A percentile compares a stretch with the other conserved stretches of the same genome.
These are phyloP conservation scores for Carex parvula DNA, from an alignment of 176 grass and related monocot genomes.

Conservation along the genomic window DNA sequence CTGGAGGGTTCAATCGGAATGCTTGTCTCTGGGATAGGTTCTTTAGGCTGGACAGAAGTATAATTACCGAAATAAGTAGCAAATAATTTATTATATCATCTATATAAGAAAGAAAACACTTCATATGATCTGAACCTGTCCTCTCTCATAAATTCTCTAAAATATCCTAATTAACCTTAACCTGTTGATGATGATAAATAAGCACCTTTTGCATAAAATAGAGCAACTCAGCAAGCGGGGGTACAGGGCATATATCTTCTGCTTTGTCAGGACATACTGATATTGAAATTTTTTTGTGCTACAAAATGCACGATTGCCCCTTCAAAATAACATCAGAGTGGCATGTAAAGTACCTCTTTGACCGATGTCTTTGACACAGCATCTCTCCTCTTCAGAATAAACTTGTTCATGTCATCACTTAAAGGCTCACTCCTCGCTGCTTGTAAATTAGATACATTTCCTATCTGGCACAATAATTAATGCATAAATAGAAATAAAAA, in stretches of 20 bases:
- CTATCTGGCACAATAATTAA: background rate
- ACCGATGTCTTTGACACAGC: background rate
- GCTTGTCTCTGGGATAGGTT: background rate
- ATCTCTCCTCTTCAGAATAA: conserved; percentile 22
- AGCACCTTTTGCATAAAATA: background rate
- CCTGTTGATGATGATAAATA: background rate
- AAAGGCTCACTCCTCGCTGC: background rate
- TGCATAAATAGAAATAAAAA: background rate
- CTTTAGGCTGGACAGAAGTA: conserved; percentile 9
- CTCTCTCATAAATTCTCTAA: background rate
- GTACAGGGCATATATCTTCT: no score
- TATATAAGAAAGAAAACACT: background rate
- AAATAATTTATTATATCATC: background rate
- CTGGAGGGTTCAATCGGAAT: background rate
- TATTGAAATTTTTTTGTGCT: background rate
- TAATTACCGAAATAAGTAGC: background rate
- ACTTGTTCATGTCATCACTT: conserved; percentile 17
- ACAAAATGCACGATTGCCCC: background rate
- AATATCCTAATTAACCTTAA: background rate
- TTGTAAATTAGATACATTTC: background rate
- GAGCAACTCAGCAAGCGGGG: background rate
- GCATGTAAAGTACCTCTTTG: background rate
- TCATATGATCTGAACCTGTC: background rate
- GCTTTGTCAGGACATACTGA: background rate
- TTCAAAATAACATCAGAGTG: background rate